Conservation (phyloP, 2,329 filamentous ascomycete genomes). For the Sporothrix mexicana region DNA sequence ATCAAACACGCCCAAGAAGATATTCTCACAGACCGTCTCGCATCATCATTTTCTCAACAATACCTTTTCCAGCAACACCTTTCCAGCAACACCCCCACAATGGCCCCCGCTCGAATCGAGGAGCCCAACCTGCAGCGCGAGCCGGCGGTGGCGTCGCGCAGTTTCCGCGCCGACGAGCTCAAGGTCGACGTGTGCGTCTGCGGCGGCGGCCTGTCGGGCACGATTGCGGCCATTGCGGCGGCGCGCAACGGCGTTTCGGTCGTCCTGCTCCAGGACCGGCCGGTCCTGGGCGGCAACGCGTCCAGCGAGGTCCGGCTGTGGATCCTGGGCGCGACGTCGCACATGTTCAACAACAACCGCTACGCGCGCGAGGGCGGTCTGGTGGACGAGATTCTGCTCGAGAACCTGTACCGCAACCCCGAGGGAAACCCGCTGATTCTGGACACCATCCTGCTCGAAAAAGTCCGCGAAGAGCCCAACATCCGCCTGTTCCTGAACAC, state of each 20-base stretch:
- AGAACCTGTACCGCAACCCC: constrained; percentile 41
- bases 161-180: constrained; percentile 35
- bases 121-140: constrained; percentile 38
- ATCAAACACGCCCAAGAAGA: neutral
- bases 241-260: constrained; percentile 39
- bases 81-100: constrained; percentile 22
- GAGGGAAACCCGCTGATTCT: constrained; percentile 41
- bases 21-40: neutral
- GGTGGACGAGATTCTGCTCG: constrained; percentile 41
- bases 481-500: constrained; percentile 41
- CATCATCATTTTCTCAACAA: too few relatives aligned
- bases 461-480: constrained; percentile 39
- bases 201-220: constrained; percentile 40
- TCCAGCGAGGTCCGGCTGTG: constrained; percentile 41
- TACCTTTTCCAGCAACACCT: neutral
- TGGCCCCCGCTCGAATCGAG: constrained; percentile 39
- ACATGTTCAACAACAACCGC: constrained; percentile 43
- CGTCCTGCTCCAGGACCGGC: constrained; percentile 39
- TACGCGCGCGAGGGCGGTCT: constrained; percentile 41
- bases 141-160: constrained; percentile 36
- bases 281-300: constrained; percentile 40
- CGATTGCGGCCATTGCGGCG: constrained; percentile 40
- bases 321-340: constrained; percentile 41
- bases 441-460: constrained; percentile 41
- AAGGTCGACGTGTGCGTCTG: constrained; percentile 43